Evolutionary conservation across 1,284 basidiomycete species (phyloP), one percentile per base, ranked within the genome.

Genomic region (Papiliotrema laurentii): DNA sequence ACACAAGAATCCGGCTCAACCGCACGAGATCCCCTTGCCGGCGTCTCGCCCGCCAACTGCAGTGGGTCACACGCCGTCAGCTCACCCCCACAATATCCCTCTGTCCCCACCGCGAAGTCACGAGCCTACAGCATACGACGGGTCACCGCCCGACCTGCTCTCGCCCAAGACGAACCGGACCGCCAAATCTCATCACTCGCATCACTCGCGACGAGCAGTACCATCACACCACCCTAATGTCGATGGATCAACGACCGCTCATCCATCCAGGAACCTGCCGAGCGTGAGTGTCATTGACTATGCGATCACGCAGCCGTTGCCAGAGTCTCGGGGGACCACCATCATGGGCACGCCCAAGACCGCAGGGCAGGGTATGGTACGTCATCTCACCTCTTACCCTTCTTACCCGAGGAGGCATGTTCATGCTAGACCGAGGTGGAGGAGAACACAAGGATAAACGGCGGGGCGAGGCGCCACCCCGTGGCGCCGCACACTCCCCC

Each of bases 231-330:
- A 31, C 16, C 9, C 30, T 31, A 9, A 31, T 10, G 9, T 16
- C 10, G 30, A 31, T 10, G 30, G 30, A 31, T 10, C 30, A 9
- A 4, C 35, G 10, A 39, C 18, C 4, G 24, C 18, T 16, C 24
- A 39, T 18, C 16, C 39, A 6, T 26, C 26, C 21, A 33, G 21
- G 22, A 35, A 7, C 5, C 28, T 41, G 44, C 59, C 56, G 26
- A 50, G 34, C 44, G 43, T 59, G 27, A 60, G 48, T 21, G 44
- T 60, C 10, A 58, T 62, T 21, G 60, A 62, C 40, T 60, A 53
- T 45, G 60, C 58, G 13, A 34, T 54, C 6, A 28, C 19, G 9
- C 39, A 50, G 34, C 53, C 60, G 27, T 39, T 60, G 14, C 60
- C 60, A 3, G 45, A 35, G 31, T 51, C 47, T 45, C 26, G 60